These are phyloP conservation scores for Tetrahymena elliotti DNA, from an alignment of 73 alveolate species.

Conservation along the genomic window DNA sequence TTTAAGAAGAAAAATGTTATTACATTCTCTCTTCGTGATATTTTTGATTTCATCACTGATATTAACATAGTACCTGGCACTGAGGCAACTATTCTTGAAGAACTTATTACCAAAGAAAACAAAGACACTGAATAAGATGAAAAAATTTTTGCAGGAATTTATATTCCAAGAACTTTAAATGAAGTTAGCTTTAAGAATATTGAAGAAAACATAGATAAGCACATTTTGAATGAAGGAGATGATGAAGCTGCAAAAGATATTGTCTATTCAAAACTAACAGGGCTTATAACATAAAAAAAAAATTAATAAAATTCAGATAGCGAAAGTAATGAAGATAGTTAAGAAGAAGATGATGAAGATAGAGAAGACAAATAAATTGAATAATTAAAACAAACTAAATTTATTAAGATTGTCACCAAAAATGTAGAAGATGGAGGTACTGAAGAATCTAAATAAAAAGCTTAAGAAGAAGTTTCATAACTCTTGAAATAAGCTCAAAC, in stretches of 20 bases:
- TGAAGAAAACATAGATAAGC: constrained; percentile 37
- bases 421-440: constrained; percentile 27
- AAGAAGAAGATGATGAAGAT: constrained; percentile 48
- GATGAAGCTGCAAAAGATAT: constrained; percentile 1
- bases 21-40: constrained; percentile 68
- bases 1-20: constrained; percentile 76
- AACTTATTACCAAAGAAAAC: constrained; percentile 3
- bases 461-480: neutral
- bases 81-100: constrained; percentile 21
- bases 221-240: neutral
- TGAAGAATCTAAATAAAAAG: neutral
- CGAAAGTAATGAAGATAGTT: constrained; percentile 51
- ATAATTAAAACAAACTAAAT: neutral
- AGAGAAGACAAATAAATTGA: constrained; percentile 9
- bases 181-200: constrained; percentile 37
- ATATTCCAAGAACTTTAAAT: constrained; percentile 65
- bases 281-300: constrained; percentile 9
- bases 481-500: neutral
- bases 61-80: constrained; percentile 20
- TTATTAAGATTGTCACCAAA: neutral
- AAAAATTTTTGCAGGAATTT: constrained; percentile 48
- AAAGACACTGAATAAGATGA: constrained; percentile 52
- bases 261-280: constrained; percentile 6
- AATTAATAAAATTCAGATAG: constrained; percentile 47
- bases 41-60: constrained; percentile 78